Evolutionary conservation across 1,139 yeast genomes (phyloP), one percentile per base, ranked within the genome.

Genomic region (Taphrina pruni): DNA sequence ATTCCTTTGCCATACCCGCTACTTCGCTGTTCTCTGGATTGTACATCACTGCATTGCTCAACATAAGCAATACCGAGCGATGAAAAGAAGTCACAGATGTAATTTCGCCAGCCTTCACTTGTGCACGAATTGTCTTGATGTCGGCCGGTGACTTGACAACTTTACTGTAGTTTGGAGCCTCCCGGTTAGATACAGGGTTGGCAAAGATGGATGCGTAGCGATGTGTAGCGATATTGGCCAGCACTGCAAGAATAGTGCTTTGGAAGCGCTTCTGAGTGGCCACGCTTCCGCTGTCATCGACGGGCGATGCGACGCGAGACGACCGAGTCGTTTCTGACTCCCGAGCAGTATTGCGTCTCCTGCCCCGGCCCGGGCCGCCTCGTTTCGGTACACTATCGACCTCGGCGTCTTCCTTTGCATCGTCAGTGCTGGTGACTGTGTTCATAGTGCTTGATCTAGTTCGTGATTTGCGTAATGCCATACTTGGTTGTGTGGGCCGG

Each of bases 21-120:
- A 95, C 99, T 62, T 96, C 96, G 12, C 97, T 88, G 12, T 97
- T 97, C 75, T 90, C 97, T 0, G 99, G 99, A 78, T 94, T 95
- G 80, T 94, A 94, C 38, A 84, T 83, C 78, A 90, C 94, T 80
- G 99, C 94, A 80, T 94, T 94, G 72, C 85, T 82, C 80, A 94
- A 91, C 73, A 94, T 90, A 71, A 92, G 83, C 70, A 90, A 84
- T 26, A 94, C 86, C 77, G 95, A 99, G 43, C 80, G 80, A 76
- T 89, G 97, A 76, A 94, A 92, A 72, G 90, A 92, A 71, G 89
- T 96, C 11, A 92, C 95, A 71, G 88, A 87, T 77, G 89, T 94
- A 77, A 94, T 94, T 75, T 89, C 90, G 79, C 93, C 93, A 78
- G 90, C 90, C 72, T 88, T 86, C 74, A 91, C 82, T 78, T 92